phyloP scores from a whole-genome alignment of 306 rosid genomes.

The Coriaria nepalensis region DNA sequence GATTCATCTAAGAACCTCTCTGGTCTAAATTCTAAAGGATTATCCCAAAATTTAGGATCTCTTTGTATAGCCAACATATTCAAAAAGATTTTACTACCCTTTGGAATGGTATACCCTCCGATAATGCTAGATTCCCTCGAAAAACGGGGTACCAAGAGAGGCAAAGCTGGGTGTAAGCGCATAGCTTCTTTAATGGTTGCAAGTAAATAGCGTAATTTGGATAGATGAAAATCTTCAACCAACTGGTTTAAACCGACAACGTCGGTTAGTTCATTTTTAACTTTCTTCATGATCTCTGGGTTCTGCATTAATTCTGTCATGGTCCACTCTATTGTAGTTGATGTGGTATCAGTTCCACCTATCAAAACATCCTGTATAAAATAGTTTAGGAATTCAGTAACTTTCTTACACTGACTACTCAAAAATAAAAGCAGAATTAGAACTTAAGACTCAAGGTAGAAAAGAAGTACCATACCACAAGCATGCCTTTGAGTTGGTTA shows the following conservation, averaged over 20 bases:
- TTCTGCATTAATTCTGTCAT: conserved; percentile 42
- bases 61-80: conserved; percentile 22
- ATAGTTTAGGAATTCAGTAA: no score
- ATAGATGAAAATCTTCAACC: conserved; percentile 60
- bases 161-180: conserved; percentile 12
- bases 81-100: neutral
- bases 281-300: conserved; percentile 29
- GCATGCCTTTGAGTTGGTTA: conserved; percentile 9
- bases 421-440: neutral
- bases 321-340: conserved; percentile 52
- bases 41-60: conserved; percentile 18
- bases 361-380: conserved; percentile 57
- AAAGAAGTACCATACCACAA: conserved; percentile 1
- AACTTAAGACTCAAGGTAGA: neutral
- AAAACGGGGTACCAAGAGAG: conserved; percentile 10
- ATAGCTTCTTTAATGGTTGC: conserved; percentile 68
- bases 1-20: conserved; percentile 4
- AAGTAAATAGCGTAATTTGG: conserved; percentile 32
- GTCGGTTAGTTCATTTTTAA: conserved; percentile 29
- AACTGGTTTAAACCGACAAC: conserved; percentile 33
- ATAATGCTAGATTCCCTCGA: neutral
- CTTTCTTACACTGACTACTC: no score
- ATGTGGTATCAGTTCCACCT: conserved; percentile 53
- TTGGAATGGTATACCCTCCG: neutral
- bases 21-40: conserved; percentile 17